phyloP scores from a whole-genome alignment of 225 moss, liverwort and hornwort genomes.

The Sphagnum contortum region DNA sequence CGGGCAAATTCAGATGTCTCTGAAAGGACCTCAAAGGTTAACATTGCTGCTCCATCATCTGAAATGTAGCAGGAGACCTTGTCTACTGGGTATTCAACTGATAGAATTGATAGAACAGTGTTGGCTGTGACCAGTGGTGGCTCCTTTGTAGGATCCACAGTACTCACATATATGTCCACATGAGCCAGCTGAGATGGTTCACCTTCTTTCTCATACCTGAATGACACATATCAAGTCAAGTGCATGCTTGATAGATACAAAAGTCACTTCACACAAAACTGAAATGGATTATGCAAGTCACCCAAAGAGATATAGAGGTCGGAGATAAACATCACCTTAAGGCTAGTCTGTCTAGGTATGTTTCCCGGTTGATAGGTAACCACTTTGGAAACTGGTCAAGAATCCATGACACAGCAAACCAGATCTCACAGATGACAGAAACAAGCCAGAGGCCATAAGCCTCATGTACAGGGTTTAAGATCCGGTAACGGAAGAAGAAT shows the following conservation, averaged over 20 bases:
- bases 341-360: constrained; percentile 80
- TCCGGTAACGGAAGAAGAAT: constrained; percentile 89
- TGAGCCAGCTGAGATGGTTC: constrained; percentile 53
- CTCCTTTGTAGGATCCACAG: constrained; percentile 86
- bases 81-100: constrained; percentile 83
- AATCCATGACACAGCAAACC: constrained; percentile 96
- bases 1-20: constrained; percentile 92
- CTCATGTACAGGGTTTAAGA: constrained; percentile 46
- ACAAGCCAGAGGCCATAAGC: constrained; percentile 85
- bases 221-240: too few species aligned
- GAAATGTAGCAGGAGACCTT: constrained; percentile 90
- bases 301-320: too few species aligned
- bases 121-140: constrained; percentile 92
- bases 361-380: constrained; percentile 85
- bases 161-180: constrained; percentile 82
- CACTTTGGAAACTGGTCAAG: constrained; percentile 97
- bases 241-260: too few species aligned
- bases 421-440: constrained; percentile 83
- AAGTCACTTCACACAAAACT: too few species aligned
- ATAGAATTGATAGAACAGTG: constrained; percentile 76
- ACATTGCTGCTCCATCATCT: constrained; percentile 96
- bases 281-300: too few species aligned
- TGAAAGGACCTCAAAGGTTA: constrained; percentile 74
- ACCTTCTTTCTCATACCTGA: constrained; percentile 79
- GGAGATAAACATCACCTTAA: constrained; percentile 25